A percentile compares a stretch with the other conserved stretches of the same genome.
Conservation (phyloP, 2,329 filamentous ascomycete species). For the Cercospora zeae-maydis region DNA sequence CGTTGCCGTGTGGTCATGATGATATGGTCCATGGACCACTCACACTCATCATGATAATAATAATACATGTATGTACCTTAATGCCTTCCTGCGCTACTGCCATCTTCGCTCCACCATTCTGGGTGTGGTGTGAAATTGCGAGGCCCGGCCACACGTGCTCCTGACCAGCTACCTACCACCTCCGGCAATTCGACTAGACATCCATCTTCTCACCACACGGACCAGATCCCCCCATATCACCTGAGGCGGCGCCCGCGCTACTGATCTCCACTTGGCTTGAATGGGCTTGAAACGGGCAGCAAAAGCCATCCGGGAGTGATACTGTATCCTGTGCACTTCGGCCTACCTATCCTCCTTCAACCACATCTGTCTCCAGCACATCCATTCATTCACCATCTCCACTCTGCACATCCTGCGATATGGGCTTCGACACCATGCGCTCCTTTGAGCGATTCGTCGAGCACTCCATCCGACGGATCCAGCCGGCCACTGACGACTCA, state of each 20-base stretch:
- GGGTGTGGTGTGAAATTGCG: background rate
- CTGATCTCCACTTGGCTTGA: conserved; percentile 12
- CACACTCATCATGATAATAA: no score
- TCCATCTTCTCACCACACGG: background rate
- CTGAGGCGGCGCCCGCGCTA: conserved; percentile 14
- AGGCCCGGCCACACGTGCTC: background rate
- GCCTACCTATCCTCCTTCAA: background rate
- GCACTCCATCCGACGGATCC: conserved; percentile 12
- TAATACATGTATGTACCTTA: no score
- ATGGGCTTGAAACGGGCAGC: conserved; percentile 6
- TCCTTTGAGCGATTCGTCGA: conserved; percentile 21
- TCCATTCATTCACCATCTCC: background rate
- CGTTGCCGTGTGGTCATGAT: background rate
- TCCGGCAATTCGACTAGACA: background rate
- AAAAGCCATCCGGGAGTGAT: conserved; percentile 12
- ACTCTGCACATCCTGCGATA: conserved; percentile 3
- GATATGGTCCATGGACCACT: no score
- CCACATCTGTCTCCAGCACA: background rate
- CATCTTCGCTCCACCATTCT: no score
- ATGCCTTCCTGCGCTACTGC: conserved; percentile 1
- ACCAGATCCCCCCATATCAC: conserved; percentile 14
- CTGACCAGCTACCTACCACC: conserved; percentile 6
- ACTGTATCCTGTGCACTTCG: background rate
- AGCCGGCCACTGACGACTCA: conserved; percentile 12
- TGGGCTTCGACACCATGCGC: conserved; percentile 27